phyloP scores from a whole-genome alignment of 495 filamentous ascomycete genomes.

The Tuber borchii region DNA sequence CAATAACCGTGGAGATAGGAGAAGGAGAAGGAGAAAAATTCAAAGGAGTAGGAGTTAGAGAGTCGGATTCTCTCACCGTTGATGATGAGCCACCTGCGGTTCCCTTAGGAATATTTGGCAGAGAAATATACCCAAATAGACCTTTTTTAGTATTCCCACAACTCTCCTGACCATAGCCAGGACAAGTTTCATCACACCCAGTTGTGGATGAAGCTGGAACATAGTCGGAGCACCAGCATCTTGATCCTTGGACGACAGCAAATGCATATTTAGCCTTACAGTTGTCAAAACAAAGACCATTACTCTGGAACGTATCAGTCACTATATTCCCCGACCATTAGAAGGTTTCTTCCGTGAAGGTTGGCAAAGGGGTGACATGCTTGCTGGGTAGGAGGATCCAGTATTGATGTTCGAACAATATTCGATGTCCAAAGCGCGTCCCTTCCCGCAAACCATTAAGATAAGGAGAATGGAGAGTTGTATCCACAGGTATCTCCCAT shows the following conservation, averaged over 20 bases:
- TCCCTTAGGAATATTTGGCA: constrained; percentile 47
- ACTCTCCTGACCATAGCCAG: constrained; percentile 59
- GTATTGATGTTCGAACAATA: constrained; percentile 38
- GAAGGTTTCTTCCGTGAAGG: not conserved
- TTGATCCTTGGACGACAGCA: constrained; percentile 56
- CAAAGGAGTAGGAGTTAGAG: constrained; percentile 30
- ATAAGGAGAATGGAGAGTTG: constrained; percentile 23
- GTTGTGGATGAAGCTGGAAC: constrained; percentile 49
- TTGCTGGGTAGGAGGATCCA: constrained; percentile 14
- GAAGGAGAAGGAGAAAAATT: constrained; percentile 28
- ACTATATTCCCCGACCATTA: constrained; percentile 26
- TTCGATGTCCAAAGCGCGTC: constrained; percentile 27
- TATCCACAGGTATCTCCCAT: constrained; percentile 22
- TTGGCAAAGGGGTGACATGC: constrained; percentile 11
- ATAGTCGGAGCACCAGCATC: constrained; percentile 74
- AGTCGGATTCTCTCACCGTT: constrained; percentile 40
- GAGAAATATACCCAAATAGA: constrained; percentile 57
- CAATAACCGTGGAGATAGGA: constrained; percentile 32
- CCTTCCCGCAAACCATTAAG: constrained; percentile 16
- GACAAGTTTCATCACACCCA: constrained; percentile 56
- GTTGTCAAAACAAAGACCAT: constrained; percentile 54
- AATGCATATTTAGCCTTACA: constrained; percentile 59
- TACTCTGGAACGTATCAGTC: constrained; percentile 55
- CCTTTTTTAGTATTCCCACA: constrained; percentile 55
- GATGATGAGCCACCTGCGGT: constrained; percentile 44